Base-by-base conservation (phyloP, 805 yeast species). In the Blastobotrys attinorum region DNA sequence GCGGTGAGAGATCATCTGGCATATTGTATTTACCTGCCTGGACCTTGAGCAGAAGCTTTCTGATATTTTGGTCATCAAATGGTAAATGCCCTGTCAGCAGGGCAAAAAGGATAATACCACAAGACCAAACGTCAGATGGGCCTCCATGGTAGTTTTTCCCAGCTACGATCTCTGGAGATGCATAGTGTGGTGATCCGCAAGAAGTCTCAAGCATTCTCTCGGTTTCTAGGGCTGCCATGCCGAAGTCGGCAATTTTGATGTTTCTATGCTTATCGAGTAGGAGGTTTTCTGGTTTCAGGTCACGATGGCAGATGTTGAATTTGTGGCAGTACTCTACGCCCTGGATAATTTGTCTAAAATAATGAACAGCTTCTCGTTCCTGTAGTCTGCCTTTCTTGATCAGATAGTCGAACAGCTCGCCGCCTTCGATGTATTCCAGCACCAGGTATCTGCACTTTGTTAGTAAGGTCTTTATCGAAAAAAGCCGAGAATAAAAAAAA, bases 141-240 rank as follows among this genome's bases (percentile, higher is more conserved):
- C 95, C 88, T 11, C 98, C 98, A 59, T 92, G 97, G 62, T 92
- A 92, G 47, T 80, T 87, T 48, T 83, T 77, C 31, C 98, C 98
- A 10, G 96, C 84, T 8, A 92, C 97, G 53, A 92, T 90, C 62
- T 92, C 98, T 0, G 98, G 98, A 7, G 96, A 86, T 1, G 97
- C 98, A 63, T 92, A 92, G 63, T 92, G 98, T 6, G 98, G 98
- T 15, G 97, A 88, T 1, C 98, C 98, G 65, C 98, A 92, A 16
- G 94, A 81, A 3, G 98, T 92, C 62, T 90, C 97, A 46, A 92
- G 70, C 57, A 90, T 66, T 54, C 83, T 78, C n/a, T 68, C 60
- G 23, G 86, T 76, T 62, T 92, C 97, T 37, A 92, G 68, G 4
- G 98, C 97, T 15, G 98, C 98, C 98, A 92, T 92, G 27, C 98